phyloP scores from a whole-genome alignment of 2,329 filamentous ascomycete genomes.

The Aspergillus uvarum region DNA sequence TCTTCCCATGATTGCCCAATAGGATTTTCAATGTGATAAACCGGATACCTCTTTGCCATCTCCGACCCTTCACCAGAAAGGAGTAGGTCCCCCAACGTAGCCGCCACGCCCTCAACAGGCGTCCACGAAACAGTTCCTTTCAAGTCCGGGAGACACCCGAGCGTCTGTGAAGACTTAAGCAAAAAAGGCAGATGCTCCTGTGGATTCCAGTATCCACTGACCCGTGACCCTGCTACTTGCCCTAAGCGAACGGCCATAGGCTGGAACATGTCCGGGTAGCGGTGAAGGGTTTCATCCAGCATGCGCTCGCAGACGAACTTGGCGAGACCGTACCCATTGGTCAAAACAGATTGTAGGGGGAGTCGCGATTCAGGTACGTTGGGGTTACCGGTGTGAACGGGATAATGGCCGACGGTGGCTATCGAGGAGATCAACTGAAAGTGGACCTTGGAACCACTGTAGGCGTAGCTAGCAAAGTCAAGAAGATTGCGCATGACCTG shows the following conservation, averaged over 20 bases:
- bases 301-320: slow-evolving; percentile 54
- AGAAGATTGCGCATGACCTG: slow-evolving; percentile 53
- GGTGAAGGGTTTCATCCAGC: slow-evolving; percentile 49
- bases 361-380: slow-evolving; percentile 48
- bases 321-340: slow-evolving; percentile 53
- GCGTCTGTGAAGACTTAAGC: slow-evolving; percentile 51
- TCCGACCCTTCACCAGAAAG: neutral
- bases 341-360: slow-evolving; percentile 42
- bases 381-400: slow-evolving; percentile 21
- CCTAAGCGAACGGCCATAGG: slow-evolving; percentile 48
- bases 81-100: slow-evolving; percentile 35
- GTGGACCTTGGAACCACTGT: neutral
- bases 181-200: slow-evolving; percentile 53
- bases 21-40: slow-evolving; percentile 51
- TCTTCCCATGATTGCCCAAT: slow-evolving; percentile 42
- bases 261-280: slow-evolving; percentile 44
- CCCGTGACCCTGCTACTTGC: slow-evolving; percentile 53
- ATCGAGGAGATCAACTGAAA: slow-evolving; percentile 48
- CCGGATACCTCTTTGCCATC: slow-evolving; percentile 21
- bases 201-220: slow-evolving; percentile 56
- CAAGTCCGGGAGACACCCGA: slow-evolving; percentile 45
- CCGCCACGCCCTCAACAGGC: slow-evolving; percentile 47
- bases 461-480: slow-evolving; percentile 19
- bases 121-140: slow-evolving; percentile 46
- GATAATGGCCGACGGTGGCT: slow-evolving; percentile 38